phyloP scores from a whole-genome alignment of 177 flowering plant genomes.

The Vitis hybrid region DNA sequence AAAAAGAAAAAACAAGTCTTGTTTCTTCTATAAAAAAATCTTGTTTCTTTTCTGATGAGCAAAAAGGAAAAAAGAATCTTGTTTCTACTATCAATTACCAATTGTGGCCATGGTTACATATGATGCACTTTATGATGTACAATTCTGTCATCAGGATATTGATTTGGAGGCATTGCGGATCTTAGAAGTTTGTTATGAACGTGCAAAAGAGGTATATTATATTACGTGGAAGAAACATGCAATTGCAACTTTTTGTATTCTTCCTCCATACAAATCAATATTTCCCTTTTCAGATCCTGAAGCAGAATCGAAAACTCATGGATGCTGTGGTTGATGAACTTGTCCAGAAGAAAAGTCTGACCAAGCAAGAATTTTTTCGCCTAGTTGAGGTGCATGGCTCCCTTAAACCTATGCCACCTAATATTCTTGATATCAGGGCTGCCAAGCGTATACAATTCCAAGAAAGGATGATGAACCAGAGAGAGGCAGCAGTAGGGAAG shows the following conservation, averaged over 20 bases:
- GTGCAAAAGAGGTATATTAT: conserved; percentile 74
- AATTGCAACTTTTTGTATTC: background rate
- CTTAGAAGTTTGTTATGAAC: conserved; percentile 64
- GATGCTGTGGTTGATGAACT: conserved; percentile 76
- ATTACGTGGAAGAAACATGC: background rate
- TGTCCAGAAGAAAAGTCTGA: conserved; percentile 66
- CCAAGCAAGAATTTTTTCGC: conserved; percentile 67
- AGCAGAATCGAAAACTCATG: conserved; percentile 58
- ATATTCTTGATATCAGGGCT: conserved; percentile 57
- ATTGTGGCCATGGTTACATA: background rate
- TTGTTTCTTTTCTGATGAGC: background rate
- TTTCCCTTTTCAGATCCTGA: conserved; percentile 56
- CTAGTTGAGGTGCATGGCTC: conserved; percentile 69
- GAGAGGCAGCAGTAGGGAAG: conserved; percentile 26
- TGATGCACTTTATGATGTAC: background rate
- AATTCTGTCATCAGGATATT: conserved; percentile 56
- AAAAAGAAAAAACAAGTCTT: too few relatives aligned
- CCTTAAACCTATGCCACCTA: conserved; percentile 60
- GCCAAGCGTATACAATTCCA: conserved; percentile 54
- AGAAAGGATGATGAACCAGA: conserved; percentile 39
- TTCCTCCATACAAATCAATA: background rate
- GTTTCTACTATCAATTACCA: too few relatives aligned
- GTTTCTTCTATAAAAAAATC: background rate
- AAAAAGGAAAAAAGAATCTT: too few relatives aligned
- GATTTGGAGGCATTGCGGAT: conserved; percentile 77